A percentile compares a stretch with the other conserved stretches of the same genome.
phyloP scores from a whole-genome alignment of 2,329 filamentous ascomycete species.

The Phaeosphaeriaceae sp. region DNA sequence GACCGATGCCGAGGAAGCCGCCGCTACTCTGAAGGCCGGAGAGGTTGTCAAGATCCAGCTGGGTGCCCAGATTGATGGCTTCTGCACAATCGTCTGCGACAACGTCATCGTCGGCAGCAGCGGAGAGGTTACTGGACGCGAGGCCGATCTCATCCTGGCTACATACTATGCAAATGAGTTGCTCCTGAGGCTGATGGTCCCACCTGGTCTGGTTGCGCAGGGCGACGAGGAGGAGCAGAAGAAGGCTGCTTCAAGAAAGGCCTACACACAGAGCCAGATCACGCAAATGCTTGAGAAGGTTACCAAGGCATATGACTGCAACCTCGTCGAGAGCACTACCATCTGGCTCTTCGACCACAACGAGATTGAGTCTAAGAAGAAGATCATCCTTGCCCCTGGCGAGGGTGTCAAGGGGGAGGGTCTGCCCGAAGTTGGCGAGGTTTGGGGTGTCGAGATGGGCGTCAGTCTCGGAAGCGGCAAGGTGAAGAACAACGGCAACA shows the following conservation, averaged over 20 bases:
- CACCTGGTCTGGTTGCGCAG: conserved; percentile 82
- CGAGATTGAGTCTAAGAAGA: conserved; percentile 97
- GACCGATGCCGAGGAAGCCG: conserved; percentile 85
- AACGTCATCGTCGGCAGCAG: conserved; percentile 77
- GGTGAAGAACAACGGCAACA: conserved; percentile 86
- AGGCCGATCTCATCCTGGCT: conserved; percentile 87
- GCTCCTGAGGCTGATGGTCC: conserved; percentile 87
- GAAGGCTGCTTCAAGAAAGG: conserved; percentile 81
- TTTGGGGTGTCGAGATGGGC: conserved; percentile 97
- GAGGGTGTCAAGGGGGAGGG: conserved; percentile 93
- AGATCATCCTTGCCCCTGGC: conserved; percentile 89
- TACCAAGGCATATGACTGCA: conserved; percentile 88
- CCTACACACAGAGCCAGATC: conserved; percentile 86
- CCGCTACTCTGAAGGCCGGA: conserved; percentile 77
- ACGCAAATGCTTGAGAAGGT: conserved; percentile 89
- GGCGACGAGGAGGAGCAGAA: conserved; percentile 95
- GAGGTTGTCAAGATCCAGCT: conserved; percentile 97
- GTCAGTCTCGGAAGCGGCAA: conserved; percentile 91
- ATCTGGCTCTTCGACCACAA: conserved; percentile 97
- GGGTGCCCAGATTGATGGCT: conserved; percentile 98
- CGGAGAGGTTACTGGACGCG: conserved; percentile 74
- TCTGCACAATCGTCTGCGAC: conserved; percentile 95
- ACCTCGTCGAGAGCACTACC: conserved; percentile 95
- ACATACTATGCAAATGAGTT: conserved; percentile 97
- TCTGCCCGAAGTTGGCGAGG: conserved; percentile 84